Conservation (phyloP, 768 basidiomycete species). For the Gloeophyllum trabeum region DNA sequence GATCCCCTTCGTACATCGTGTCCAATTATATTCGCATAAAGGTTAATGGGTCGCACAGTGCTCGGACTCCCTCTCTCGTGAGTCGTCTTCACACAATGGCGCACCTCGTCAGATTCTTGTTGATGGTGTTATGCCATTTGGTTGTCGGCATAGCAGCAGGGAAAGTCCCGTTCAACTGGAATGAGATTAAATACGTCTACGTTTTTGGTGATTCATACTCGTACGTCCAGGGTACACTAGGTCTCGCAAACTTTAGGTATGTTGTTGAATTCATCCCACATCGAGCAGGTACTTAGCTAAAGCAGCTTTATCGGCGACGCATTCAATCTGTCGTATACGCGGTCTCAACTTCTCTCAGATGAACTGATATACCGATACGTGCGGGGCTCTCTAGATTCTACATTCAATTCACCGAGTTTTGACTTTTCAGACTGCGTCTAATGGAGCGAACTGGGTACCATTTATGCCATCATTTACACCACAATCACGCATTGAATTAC, state of each 20-base stretch:
- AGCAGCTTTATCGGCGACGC: conserved; percentile 39
- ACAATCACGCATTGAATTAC: neutral
- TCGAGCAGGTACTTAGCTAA: neutral
- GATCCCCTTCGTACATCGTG: no score
- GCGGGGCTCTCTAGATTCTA: conserved; percentile 6
- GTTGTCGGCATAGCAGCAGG: no score
- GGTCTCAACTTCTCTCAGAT: conserved; percentile 26
- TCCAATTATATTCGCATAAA: no score
- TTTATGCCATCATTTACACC: neutral
- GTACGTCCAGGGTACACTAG: conserved; percentile 38
- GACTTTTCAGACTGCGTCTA: conserved; percentile 34
- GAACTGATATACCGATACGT: conserved; percentile 36
- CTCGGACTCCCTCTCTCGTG: no score
- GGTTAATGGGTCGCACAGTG: no score
- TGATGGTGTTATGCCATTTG: no score
- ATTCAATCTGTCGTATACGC: conserved; percentile 28
- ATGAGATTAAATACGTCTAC: conserved; percentile 30
- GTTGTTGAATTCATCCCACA: neutral
- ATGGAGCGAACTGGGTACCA: conserved; percentile 43
- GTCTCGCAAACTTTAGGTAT: conserved; percentile 39
- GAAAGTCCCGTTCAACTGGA: conserved; percentile 26
- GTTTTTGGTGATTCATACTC: conserved; percentile 49
- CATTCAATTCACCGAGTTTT: conserved; percentile 1
- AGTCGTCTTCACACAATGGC: no score
- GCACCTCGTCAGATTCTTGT: no score